Evolutionary conservation across 495 filamentous ascomycete species (phyloP).

Genomic region (Penicillium steckii): DNA sequence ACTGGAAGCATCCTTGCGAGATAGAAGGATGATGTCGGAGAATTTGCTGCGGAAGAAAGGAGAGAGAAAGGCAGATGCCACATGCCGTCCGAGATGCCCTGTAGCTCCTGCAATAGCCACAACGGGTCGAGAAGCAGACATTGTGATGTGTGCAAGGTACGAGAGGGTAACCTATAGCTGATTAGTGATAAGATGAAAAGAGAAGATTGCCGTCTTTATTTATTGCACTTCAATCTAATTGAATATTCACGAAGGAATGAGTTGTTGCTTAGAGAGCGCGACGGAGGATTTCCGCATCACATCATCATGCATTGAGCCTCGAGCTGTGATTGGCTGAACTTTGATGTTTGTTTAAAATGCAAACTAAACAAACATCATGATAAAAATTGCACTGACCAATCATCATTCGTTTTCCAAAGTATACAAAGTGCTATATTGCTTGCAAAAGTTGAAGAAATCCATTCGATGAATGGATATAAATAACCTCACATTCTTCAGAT

Average conservation of each 20-base stretch:
- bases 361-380: neutral
- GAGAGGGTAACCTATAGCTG: too few relatives aligned
- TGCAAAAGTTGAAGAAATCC: neutral
- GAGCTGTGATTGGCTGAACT: neutral
- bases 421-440: neutral
- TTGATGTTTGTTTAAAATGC: neutral
- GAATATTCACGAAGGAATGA: too few relatives aligned
- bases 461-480: too few relatives aligned
- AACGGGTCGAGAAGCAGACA: constrained; percentile 4
- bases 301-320: neutral
- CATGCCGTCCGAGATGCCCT: constrained; percentile 24
- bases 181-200: too few relatives aligned
- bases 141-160: neutral
- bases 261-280: neutral
- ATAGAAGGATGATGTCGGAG: constrained; percentile 23
- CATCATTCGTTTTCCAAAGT: neutral
- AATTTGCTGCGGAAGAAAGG: constrained; percentile 16
- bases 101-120: constrained; percentile 29
- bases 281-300: neutral
- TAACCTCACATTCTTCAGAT: too few relatives aligned
- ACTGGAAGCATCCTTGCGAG: constrained; percentile 14
- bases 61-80: constrained; percentile 23
- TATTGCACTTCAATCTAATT: too few relatives aligned
- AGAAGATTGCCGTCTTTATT: too few relatives aligned
- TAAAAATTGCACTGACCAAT: neutral